These are phyloP conservation scores for Musa acuminata DNA, from an alignment of 176 grass and related monocot species.

Conservation along the genomic window DNA sequence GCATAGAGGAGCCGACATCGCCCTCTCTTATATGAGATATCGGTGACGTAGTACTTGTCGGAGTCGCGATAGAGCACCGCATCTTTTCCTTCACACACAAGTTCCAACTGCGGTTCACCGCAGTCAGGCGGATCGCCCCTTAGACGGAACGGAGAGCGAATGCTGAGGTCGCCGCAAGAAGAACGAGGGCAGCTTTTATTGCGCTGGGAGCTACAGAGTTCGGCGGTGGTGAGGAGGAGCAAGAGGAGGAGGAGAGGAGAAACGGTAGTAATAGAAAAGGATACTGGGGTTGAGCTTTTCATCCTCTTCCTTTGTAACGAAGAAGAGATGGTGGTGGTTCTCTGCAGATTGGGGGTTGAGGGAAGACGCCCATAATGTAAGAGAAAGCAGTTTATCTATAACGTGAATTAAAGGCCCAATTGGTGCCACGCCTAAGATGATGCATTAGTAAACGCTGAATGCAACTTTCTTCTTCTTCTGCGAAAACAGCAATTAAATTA, in stretches of 20 bases:
- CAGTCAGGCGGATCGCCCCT: neutral
- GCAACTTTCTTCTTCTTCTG: too few relatives aligned
- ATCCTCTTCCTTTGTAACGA: neutral
- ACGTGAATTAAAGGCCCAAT: too few relatives aligned
- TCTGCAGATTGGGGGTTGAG: too few relatives aligned
- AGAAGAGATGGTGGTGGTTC: too few relatives aligned
- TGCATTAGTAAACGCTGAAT: too few relatives aligned
- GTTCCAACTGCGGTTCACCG: neutral
- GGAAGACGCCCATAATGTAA: too few relatives aligned
- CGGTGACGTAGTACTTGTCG: neutral
- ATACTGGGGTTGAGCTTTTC: neutral
- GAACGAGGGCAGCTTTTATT: neutral
- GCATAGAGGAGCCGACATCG: neutral
- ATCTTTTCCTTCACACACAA: neutral
- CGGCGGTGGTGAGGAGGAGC: neutral
- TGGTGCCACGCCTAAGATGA: too few relatives aligned
- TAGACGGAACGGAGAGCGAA: neutral
- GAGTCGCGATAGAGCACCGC: neutral
- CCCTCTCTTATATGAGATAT: neutral
- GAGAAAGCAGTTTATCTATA: too few relatives aligned
- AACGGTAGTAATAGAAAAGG: neutral
- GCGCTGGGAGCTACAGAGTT: neutral
- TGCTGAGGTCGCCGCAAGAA: neutral
- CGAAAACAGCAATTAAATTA: too few relatives aligned
- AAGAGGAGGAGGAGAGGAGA: neutral